Conservation (phyloP, 176 grass and related monocot species). For the Phoenix roebelenii region DNA sequence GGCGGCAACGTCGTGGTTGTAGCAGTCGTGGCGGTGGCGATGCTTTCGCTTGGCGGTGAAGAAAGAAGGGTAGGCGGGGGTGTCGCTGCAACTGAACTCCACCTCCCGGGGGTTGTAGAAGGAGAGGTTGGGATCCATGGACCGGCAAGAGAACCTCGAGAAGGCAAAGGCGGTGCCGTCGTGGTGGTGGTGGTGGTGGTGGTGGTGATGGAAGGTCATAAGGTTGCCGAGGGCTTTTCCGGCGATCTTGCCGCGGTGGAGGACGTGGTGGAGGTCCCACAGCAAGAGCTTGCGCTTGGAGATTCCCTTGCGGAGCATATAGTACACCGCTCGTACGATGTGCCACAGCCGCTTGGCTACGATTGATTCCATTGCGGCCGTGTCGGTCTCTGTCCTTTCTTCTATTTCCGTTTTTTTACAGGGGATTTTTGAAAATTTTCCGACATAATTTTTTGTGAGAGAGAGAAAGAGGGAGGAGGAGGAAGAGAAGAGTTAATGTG, state of each 20-base stretch:
- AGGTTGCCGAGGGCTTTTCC: conserved; percentile 40
- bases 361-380: conserved; percentile 35
- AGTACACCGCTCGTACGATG: conserved; percentile 54
- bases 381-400: background rate
- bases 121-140: conserved; percentile 17
- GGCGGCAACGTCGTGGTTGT: conserved; percentile 28
- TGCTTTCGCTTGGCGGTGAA: conserved; percentile 23
- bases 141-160: conserved; percentile 1
- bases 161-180: background rate
- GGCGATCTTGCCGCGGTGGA: conserved; percentile 65
- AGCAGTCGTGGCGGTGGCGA: conserved; percentile 13
- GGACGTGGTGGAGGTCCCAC: conserved; percentile 52
- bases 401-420: background rate
- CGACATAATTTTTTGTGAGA: conserved; percentile 2
- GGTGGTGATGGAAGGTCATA: conserved; percentile 30
- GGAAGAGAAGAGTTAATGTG: no score
- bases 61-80: conserved; percentile 29
- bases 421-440: conserved; percentile 3
- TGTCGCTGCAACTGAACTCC: conserved; percentile 90
- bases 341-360: conserved; percentile 43
- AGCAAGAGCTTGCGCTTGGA: conserved; percentile 67
- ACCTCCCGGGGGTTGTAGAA: conserved; percentile 41
- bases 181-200: background rate
- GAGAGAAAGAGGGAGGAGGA: background rate
- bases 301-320: conserved; percentile 66